These are phyloP conservation scores for Globisporangium cederbergense DNA, from an alignment of 352 stramenopile genomes.

Conservation along the genomic window DNA sequence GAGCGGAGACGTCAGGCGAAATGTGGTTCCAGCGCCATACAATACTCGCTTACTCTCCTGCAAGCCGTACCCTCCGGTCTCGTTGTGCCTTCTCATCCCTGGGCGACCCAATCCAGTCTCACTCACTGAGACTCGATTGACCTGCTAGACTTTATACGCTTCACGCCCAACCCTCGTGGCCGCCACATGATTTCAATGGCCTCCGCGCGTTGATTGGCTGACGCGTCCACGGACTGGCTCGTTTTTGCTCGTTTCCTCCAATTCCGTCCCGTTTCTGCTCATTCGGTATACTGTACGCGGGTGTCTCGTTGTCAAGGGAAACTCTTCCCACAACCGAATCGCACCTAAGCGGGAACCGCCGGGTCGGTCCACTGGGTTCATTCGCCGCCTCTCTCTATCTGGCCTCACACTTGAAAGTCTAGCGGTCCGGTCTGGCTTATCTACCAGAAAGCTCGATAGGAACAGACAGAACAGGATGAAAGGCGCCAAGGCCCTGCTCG, in stretches of 20 bases:
- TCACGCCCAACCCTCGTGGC: background rate
- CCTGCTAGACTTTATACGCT: background rate
- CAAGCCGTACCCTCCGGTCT: too few relatives aligned
- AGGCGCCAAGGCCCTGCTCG: constrained; percentile 12
- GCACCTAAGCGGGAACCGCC: constrained; percentile 3
- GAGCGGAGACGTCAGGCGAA: too few relatives aligned
- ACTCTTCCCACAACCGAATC: background rate
- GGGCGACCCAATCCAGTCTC: background rate
- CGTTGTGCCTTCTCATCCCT: background rate
- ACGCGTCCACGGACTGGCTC: background rate
- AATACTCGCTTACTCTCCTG: too few relatives aligned
- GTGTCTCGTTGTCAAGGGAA: background rate
- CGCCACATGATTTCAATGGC: background rate
- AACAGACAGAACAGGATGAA: constrained; percentile 11
- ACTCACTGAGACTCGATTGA: background rate
- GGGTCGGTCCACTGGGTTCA: constrained; percentile 9
- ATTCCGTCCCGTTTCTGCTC: too few relatives aligned
- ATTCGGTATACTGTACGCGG: too few relatives aligned
- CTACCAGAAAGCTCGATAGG: background rate
- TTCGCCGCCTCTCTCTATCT: background rate
- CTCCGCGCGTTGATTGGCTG: constrained; percentile 7
- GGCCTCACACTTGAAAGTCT: constrained; percentile 6
- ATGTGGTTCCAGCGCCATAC: too few relatives aligned
- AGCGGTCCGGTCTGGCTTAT: background rate
- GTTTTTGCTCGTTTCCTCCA: background rate